phyloP scores from a whole-genome alignment of 2,329 filamentous ascomycete genomes.

The Diaporthe vexans region DNA sequence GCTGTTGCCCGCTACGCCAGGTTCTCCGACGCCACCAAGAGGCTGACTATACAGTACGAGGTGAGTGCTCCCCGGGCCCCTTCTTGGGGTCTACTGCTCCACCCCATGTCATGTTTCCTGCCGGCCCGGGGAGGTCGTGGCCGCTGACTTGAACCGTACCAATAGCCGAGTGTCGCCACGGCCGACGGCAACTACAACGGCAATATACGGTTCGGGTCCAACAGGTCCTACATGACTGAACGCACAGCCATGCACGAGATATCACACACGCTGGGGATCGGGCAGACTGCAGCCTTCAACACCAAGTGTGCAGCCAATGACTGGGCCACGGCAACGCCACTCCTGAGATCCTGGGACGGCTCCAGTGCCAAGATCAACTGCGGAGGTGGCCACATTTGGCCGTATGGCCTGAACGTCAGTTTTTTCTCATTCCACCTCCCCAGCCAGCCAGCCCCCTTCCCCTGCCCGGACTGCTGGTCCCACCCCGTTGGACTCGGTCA shows the following conservation, averaged over 20 bases:
- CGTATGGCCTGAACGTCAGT: slow-evolving; percentile 54
- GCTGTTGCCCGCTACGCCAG: slow-evolving; percentile 56
- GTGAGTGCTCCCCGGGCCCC: neutral
- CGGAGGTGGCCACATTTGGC: slow-evolving; percentile 57
- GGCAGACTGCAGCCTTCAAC: slow-evolving; percentile 58
- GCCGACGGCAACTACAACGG: slow-evolving; percentile 62
- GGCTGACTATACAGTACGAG: slow-evolving; percentile 55
- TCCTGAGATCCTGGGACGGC: slow-evolving; percentile 60
- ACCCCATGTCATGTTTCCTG: too few species aligned
- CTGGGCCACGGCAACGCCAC: slow-evolving; percentile 56
- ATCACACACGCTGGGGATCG: slow-evolving; percentile 62
- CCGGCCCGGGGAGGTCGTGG: too few species aligned
- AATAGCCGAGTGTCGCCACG: slow-evolving; percentile 57
- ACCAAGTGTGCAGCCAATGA: slow-evolving; percentile 54
- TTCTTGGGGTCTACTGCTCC: too few species aligned
- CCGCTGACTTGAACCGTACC: neutral
- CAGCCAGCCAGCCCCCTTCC: neutral
- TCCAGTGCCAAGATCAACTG: slow-evolving; percentile 54
- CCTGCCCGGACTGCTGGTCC: too few species aligned
- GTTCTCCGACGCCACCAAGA: slow-evolving; percentile 53
- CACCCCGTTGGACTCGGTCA: too few species aligned
- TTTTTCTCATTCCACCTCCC: neutral
- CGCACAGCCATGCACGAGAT: slow-evolving; percentile 64
- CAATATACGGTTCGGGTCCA: slow-evolving; percentile 60
- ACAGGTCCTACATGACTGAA: slow-evolving; percentile 63